phyloP scores from a whole-genome alignment of 495 filamentous ascomycete species.

The Penicillium argentinense region DNA sequence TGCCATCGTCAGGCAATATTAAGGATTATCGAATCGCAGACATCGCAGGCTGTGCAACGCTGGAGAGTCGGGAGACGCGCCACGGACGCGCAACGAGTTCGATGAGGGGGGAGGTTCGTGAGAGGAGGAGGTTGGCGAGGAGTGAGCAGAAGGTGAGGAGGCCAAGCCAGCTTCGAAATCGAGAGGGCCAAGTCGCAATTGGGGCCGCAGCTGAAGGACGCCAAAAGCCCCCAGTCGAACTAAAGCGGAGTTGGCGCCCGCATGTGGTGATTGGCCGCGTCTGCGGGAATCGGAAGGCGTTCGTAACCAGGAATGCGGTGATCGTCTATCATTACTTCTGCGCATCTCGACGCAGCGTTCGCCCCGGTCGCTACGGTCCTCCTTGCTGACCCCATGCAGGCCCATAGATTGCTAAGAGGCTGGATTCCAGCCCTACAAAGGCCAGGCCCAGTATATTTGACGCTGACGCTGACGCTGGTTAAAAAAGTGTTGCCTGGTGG shows the following conservation, averaged over 20 bases:
- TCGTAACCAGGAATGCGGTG: no score
- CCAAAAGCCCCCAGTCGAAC: background rate
- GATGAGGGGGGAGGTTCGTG: background rate
- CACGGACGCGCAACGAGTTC: conserved; percentile 9
- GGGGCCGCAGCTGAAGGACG: conserved; percentile 4
- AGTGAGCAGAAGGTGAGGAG: background rate
- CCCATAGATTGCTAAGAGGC: no score
- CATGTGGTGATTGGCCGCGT: background rate
- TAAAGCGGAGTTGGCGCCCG: background rate
- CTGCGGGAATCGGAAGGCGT: no score
- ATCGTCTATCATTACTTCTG: no score
- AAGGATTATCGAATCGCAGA: conserved; percentile 42
- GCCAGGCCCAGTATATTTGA: no score
- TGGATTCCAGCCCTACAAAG: no score
- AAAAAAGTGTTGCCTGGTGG: conserved; percentile 25
- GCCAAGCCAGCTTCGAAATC: background rate
- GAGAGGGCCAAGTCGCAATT: background rate
- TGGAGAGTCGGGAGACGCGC: conserved; percentile 1
- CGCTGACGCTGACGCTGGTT: no score
- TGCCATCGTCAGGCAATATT: conserved; percentile 56
- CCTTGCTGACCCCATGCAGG: no score
- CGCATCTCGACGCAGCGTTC: no score
- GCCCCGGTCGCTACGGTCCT: no score
- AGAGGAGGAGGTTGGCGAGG: background rate
- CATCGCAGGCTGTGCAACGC: conserved; percentile 36